These are phyloP conservation scores for Penicillium parvum DNA, from an alignment of 495 filamentous ascomycete species.

Conservation along the genomic window DNA sequence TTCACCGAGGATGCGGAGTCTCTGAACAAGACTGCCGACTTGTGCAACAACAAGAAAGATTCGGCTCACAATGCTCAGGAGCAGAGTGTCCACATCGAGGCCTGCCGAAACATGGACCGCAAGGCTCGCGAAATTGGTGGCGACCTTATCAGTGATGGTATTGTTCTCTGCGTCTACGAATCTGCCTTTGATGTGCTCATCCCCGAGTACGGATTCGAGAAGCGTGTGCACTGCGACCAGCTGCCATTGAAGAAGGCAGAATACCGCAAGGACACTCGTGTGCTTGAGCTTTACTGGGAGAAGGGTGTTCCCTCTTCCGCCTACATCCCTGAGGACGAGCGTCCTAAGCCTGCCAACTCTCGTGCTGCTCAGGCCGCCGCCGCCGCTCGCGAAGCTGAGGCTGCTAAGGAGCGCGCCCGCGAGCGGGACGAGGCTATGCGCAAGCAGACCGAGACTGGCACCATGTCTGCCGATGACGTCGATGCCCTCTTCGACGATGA, in stretches of 20 bases:
- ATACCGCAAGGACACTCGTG: slow-evolving; percentile 88
- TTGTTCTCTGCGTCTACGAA: slow-evolving; percentile 96
- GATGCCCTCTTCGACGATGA: slow-evolving; percentile 91
- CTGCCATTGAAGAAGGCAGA: slow-evolving; percentile 97
- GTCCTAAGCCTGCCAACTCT: slow-evolving; percentile 65
- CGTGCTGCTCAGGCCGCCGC: slow-evolving; percentile 66
- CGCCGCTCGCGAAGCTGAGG: slow-evolving; percentile 73
- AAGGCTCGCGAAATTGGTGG: slow-evolving; percentile 77
- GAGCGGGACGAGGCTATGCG: slow-evolving; percentile 84
- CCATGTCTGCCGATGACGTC: slow-evolving; percentile 82
- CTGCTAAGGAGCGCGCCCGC: slow-evolving; percentile 68
- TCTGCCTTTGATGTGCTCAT: slow-evolving; percentile 98
- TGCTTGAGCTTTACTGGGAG: slow-evolving; percentile 98
- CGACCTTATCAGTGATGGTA: slow-evolving; percentile 93
- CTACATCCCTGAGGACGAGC: slow-evolving; percentile 95
- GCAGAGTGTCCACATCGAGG: slow-evolving; percentile 97
- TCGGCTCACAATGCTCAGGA: slow-evolving; percentile 96
- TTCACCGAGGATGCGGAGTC: slow-evolving; percentile 86
- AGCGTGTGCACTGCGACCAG: slow-evolving; percentile 98
- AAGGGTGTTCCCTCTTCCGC: slow-evolving; percentile 96
- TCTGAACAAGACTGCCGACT: slow-evolving; percentile 86
- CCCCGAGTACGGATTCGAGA: slow-evolving; percentile 97
- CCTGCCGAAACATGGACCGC: slow-evolving; percentile 90
- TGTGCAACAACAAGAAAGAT: slow-evolving; percentile 98
- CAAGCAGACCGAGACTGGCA: slow-evolving; percentile 88